These are phyloP conservation scores for Gaeumannomyces sp. DNA, from an alignment of 2,329 filamentous ascomycete genomes.

Conservation along the genomic window DNA sequence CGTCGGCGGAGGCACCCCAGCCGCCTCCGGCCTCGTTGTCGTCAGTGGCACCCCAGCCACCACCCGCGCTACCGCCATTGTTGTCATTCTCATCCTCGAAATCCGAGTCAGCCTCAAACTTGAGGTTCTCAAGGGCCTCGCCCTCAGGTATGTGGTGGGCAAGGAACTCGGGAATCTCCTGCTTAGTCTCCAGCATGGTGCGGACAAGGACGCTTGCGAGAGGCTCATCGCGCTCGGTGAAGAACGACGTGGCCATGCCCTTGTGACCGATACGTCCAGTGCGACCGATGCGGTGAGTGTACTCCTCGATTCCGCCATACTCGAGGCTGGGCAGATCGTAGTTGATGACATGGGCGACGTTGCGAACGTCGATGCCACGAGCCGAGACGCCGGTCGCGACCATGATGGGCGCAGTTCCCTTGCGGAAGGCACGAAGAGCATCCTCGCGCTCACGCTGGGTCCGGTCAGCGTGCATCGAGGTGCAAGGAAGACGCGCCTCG, in stretches of 20 bases:
- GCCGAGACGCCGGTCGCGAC: conserved; percentile 82
- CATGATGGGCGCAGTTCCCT: conserved; percentile 68
- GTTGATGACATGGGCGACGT: conserved; percentile 89
- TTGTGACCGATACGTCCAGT: conserved; percentile 89
- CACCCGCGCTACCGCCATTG: conserved; percentile 22
- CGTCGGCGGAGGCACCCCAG: neutral
- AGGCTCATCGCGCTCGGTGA: conserved; percentile 67
- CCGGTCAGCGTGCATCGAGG: conserved; percentile 81
- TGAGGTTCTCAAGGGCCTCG: conserved; percentile 36
- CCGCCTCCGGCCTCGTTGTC: neutral
- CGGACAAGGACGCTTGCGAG: conserved; percentile 71
- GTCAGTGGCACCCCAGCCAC: conserved; percentile 19
- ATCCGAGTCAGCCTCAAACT: conserved; percentile 51
- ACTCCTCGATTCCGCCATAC: conserved; percentile 88
- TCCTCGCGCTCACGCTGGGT: conserved; percentile 91
- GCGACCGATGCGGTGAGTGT: conserved; percentile 90
- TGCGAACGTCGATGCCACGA: conserved; percentile 81
- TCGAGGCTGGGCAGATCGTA: conserved; percentile 72
- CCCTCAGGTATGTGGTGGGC: conserved; percentile 55
- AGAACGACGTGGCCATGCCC: conserved; percentile 85
- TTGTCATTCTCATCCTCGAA: conserved; percentile 32
- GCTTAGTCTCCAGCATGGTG: conserved; percentile 71
- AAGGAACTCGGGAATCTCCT: conserved; percentile 78
- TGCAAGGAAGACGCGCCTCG: conserved; percentile 62
- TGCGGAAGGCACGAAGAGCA: conserved; percentile 77